Evolutionary conservation across 495 filamentous ascomycete genomes (phyloP), one percentile per base, ranked within the genome.

Genomic region (Xylaria intraflava): DNA sequence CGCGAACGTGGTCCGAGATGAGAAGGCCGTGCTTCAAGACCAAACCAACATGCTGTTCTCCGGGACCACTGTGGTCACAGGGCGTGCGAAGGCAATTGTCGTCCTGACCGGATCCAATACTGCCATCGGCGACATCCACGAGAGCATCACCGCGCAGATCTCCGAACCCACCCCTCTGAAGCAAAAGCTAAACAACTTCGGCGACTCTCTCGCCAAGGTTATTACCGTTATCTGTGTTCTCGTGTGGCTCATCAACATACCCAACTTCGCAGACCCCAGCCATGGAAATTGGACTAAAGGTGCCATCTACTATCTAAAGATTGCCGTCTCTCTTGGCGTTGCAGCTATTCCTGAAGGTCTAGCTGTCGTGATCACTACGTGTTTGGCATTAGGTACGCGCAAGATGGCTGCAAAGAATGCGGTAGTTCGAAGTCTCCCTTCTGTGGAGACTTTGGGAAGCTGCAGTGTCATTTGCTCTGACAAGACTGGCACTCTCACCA

Each of bases 381-480:
- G 94, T 67, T 74, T 98, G 46, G 93, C 93, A 56, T 78, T 98
- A 22, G 93, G 93, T 53, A 97, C 94, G 14, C 83, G 92, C 45
- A 96, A 93, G 75, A 98, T 98, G 93, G 94, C 93, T 23, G 88
- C 89, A 31, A 96, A 95, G 75, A 96, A 97, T 62, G 93, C 93
- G 14, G 92, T 98, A 31, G 93, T 98, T 41, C 80, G 93, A 62
- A 96, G 89, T 64, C 77, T 98, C 52, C 94, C 93, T 17, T 97
- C 94, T 7, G 93, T 98, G 51, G 94, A 99, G 71, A 99, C 94
- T 10, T 75, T 99, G 35, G 94, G 94, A 62, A 97, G 94, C 79
- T 99, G 94, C 78, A 97, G 93, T 64, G 90, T 99, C 49, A 95
- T 99, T 65, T 99, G 94, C 74, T 99, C 94, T n/a, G 94, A 99